Percentiles rank a stretch among this genome's conserved stretches.
These are phyloP conservation scores for Pachysandra terminalis DNA, from an alignment of 164 flowering plant genomes.

Conservation along the genomic window DNA sequence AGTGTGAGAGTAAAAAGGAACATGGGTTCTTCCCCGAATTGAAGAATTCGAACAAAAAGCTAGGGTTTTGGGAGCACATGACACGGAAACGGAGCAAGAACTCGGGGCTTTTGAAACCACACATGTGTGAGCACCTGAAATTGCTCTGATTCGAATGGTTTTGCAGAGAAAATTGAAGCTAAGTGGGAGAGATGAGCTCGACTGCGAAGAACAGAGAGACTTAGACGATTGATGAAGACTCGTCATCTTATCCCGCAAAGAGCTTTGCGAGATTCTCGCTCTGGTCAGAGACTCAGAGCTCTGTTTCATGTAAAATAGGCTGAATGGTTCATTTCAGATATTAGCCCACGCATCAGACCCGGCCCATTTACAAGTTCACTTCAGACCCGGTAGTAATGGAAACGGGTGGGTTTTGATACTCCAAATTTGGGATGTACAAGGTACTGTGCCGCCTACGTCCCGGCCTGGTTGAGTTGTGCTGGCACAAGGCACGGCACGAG, in stretches of 20 bases:
- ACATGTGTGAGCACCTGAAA: neutral
- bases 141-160: constrained; percentile 1
- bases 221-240: constrained; percentile 18
- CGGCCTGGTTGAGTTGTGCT: no score
- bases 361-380: no score
- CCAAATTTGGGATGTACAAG: no score
- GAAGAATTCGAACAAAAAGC: constrained; percentile 11
- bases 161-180: neutral
- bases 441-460: no score
- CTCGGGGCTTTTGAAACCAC: constrained; percentile 11
- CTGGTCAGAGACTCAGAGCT: no score
- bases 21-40: constrained; percentile 28
- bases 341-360: no score
- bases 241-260: constrained; percentile 32
- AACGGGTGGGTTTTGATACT: no score
- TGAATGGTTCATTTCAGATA: no score
- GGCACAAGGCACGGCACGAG: no score
- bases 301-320: no score
- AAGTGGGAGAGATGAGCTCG: constrained; percentile 8
- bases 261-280: no score
- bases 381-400: no score
- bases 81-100: constrained; percentile 4
- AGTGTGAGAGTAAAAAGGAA: constrained; percentile 36
- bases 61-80: constrained; percentile 6
- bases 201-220: constrained; percentile 6